Percentiles rank a stretch among this genome's conserved stretches.
phyloP scores from a whole-genome alignment of 768 basidiomycete genomes.

The Trametes cinnabarina region DNA sequence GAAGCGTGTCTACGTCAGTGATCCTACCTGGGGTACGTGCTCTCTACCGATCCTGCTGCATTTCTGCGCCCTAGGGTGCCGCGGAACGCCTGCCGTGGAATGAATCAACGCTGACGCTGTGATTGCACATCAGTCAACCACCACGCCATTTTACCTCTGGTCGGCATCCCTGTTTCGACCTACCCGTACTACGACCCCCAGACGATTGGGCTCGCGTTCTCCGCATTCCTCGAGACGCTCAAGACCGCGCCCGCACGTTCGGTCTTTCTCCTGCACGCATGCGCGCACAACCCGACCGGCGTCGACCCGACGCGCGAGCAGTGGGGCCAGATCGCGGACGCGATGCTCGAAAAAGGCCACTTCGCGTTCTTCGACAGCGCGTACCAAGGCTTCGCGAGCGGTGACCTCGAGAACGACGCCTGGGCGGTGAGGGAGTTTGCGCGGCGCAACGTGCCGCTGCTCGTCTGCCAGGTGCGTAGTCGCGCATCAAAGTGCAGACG shows the following conservation, averaged over 20 bases:
- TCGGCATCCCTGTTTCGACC: slow-evolving; percentile 79
- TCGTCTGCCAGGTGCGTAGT: slow-evolving; percentile 78
- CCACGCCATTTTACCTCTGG: slow-evolving; percentile 85
- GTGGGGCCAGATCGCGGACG: slow-evolving; percentile 75
- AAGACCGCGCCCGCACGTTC: slow-evolving; percentile 69
- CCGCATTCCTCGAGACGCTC: slow-evolving; percentile 60
- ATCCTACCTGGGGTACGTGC: slow-evolving; percentile 90
- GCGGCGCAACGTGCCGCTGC: slow-evolving; percentile 65
- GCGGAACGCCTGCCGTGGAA: not conserved
- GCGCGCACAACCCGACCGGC: slow-evolving; percentile 96
- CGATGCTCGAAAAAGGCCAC: slow-evolving; percentile 71
- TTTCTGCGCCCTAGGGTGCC: not conserved
- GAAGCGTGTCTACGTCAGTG: slow-evolving; percentile 78
- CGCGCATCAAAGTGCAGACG: not conserved
- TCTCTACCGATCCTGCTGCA: not conserved
- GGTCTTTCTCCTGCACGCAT: slow-evolving; percentile 88
- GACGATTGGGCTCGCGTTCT: slow-evolving; percentile 84
- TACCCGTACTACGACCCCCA: slow-evolving; percentile 95
- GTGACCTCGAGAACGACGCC: slow-evolving; percentile 87
- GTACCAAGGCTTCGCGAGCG: slow-evolving; percentile 96
- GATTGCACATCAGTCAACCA: slow-evolving; percentile 63
- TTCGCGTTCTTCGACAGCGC: slow-evolving; percentile 95
- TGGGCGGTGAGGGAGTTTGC: slow-evolving; percentile 90
- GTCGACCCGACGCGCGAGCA: slow-evolving; percentile 89
- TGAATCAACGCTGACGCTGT: slow-evolving; percentile 1